phyloP scores from a whole-genome alignment of 2,329 filamentous ascomycete genomes.

The Aspergillus cejpii region DNA sequence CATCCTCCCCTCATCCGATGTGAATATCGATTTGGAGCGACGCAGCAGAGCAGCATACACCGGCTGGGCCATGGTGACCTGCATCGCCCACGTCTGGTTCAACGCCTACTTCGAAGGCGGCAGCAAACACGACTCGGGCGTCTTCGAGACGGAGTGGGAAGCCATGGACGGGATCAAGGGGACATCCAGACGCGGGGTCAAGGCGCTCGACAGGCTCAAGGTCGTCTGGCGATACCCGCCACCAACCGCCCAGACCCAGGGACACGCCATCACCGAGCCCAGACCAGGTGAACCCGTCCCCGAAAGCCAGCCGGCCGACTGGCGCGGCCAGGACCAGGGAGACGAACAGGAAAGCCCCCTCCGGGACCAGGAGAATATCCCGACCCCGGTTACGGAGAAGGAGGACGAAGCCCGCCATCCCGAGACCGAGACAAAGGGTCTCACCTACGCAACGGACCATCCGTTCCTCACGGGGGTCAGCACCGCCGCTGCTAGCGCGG shows the following conservation, averaged over 20 bases:
- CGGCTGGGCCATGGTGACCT: conserved; percentile 81
- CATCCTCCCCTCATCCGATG: conserved; percentile 69
- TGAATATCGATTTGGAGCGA: conserved; percentile 85
- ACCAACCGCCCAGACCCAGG: conserved; percentile 9
- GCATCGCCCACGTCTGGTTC: conserved; percentile 94
- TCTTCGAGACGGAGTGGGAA: conserved; percentile 67
- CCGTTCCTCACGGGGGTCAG: conserved; percentile 9
- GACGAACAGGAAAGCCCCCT: conserved; percentile 14
- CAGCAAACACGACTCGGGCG: conserved; percentile 59
- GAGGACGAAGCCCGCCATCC: conserved; percentile 3
- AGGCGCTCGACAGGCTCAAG: conserved; percentile 72
- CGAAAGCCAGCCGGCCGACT: conserved; percentile 65
- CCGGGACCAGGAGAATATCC: conserved; percentile 14
- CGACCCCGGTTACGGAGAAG: neutral
- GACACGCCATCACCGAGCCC: conserved; percentile 57
- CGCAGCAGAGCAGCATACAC: conserved; percentile 71
- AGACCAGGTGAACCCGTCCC: conserved; percentile 60
- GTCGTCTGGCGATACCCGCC: conserved; percentile 67
- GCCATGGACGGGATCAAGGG: conserved; percentile 93
- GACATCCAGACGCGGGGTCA: conserved; percentile 70
- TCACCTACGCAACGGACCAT: conserved; percentile 10
- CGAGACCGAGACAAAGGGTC: conserved; percentile 2
- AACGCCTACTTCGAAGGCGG: conserved; percentile 91
- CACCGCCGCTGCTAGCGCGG: conserved; percentile 13
- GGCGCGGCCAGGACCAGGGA: conserved; percentile 55